Conservation (phyloP, 345 rosid species). For the Brassica napus region Da-Ae NC_063449.1:32724001-32724500, state of each 20-base stretch:
- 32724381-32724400: slow-evolving; percentile 30
- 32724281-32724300: not conserved
- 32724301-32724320: not conserved
- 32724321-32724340: not conserved
- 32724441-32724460: slow-evolving; percentile 7
- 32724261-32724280: slow-evolving; percentile 13
- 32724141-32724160: not conserved
- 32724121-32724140: slow-evolving; percentile 31
- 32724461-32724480: not conserved
- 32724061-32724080: slow-evolving; percentile 53
- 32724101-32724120: slow-evolving; percentile 48
- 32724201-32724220: slow-evolving; percentile 37
- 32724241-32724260: not conserved
- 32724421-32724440: slow-evolving; percentile 31
- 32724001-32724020: slow-evolving; percentile 99
- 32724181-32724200: not conserved
- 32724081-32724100: slow-evolving; percentile 33
- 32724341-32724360: not conserved
- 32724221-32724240: slow-evolving; percentile 16
- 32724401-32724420: slow-evolving; percentile 40
- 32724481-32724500: slow-evolving; percentile 8
- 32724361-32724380: not conserved
- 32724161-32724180: slow-evolving; percentile 6
- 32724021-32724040: slow-evolving; percentile 67
- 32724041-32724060: slow-evolving; percentile 89